These are phyloP conservation scores for Xerocomus brunneocitrinus DNA, from an alignment of 768 basidiomycete species.

Conservation along the genomic window DNA sequence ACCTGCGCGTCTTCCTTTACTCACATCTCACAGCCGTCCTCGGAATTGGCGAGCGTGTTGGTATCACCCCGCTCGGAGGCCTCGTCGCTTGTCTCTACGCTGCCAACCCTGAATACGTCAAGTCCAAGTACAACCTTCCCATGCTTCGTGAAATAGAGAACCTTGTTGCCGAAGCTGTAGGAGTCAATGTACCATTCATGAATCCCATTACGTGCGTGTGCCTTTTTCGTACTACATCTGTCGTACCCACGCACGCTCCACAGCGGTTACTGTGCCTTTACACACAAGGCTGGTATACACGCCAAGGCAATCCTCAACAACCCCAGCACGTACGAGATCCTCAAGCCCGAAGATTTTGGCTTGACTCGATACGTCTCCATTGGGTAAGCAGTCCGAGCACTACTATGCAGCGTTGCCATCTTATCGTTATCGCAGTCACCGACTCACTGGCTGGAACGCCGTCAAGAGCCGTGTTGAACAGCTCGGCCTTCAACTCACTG, in stretches of 20 bases:
- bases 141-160: constrained; percentile 99
- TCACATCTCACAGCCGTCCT: constrained; percentile 61
- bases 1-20: not conserved
- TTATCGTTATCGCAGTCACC: constrained; percentile 52
- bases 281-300: constrained; percentile 99
- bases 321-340: constrained; percentile 97
- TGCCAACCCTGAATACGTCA: constrained; percentile 98
- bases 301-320: constrained; percentile 99
- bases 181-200: constrained; percentile 96
- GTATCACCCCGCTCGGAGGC: constrained; percentile 96
- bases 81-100: constrained; percentile 95
- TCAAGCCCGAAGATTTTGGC: constrained; percentile 99
- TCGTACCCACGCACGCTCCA: not conserved
- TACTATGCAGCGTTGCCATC: not conserved
- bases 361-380: constrained; percentile 97
- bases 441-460: constrained; percentile 98
- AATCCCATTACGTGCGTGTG: constrained; percentile 79
- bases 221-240: not conserved
- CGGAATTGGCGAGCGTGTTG: constrained; percentile 98
- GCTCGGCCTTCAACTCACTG: constrained; percentile 81
- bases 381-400: constrained; percentile 45
- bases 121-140: constrained; percentile 95
- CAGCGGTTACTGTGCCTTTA: constrained; percentile 99
- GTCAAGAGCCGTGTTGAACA: constrained; percentile 99
- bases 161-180: constrained; percentile 96